Base-by-base conservation (phyloP, 441 rosid genomes). In the Geranium incanum region DNA sequence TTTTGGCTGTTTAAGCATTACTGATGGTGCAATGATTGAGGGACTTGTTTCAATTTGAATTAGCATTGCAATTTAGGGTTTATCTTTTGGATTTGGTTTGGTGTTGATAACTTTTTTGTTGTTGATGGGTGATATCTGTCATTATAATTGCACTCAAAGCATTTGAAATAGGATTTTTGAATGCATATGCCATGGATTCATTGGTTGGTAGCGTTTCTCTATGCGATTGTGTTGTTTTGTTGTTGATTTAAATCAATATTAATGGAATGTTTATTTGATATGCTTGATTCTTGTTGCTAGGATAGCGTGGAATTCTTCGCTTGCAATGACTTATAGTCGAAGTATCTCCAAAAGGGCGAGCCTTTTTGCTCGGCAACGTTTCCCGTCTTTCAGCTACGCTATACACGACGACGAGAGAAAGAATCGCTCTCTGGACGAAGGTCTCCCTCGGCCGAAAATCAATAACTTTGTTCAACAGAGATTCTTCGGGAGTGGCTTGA, bases 291-390 rank as follows among this genome's bases (percentile, higher is more conserved):
- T 45, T 70, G 68, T 38, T 45, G 36, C 52, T 68, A 74, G 57
- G 48, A 67, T 13, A 18, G n/a, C 60, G 36, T 13, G 71, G 3
- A 7, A 1, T 64, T 74, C 38, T 69, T 45, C 50, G 21, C 11
- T 43, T 68, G 39, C 78, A 72, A 92, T 88, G 96, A 89, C 90
- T 68, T 86, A 74, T 74, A 72, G 83, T 67, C 82, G 85, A 39
- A 76, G 86, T 67, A 79, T 92, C 68, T 70, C 85, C 5, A 84
- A 76, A 28, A 83, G 93, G 57, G 79, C 88, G 36, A 81, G 72
- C 67, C 78, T 85, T 33, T 0, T 75, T 21, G 68, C 83, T 70
- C 84, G 86, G 64, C 45, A 77, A 28, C 71, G 43, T 64, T 74
- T 28, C 3, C 33, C 33, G 3, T 28, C 33, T 28, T 28, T 81